phyloP scores from a whole-genome alignment of 2,329 filamentous ascomycete species.

The Aspergillus nomiae region DNA sequence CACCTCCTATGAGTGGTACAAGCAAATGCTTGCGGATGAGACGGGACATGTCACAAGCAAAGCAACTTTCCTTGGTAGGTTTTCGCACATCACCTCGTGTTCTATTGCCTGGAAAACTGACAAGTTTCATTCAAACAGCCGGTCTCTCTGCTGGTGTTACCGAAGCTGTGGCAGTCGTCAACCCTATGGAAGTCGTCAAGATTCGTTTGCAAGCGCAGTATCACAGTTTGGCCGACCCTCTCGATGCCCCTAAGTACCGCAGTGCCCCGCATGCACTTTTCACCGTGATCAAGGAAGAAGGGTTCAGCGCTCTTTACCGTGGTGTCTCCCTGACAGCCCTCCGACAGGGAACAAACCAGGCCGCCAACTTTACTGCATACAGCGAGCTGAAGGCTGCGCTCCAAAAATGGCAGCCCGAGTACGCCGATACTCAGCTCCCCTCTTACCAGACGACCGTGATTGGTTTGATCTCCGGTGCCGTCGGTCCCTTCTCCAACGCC shows the following conservation, averaged over 20 bases:
- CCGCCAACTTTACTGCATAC: constrained; percentile 98
- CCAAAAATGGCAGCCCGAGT: constrained; percentile 71
- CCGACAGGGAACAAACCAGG: constrained; percentile 94
- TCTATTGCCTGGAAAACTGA: constrained; percentile 2
- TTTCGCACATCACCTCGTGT: not conserved
- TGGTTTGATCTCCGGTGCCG: constrained; percentile 86
- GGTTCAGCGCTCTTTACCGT: constrained; percentile 81
- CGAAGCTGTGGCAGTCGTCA: constrained; percentile 94
- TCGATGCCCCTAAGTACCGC: constrained; percentile 95
- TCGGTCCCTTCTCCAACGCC: constrained; percentile 94
- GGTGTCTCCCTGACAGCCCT: constrained; percentile 92
- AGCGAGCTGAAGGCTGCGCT: constrained; percentile 84
- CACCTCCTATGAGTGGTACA: constrained; percentile 95
- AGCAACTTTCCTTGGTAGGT: constrained; percentile 70
- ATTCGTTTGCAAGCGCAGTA: constrained; percentile 97
- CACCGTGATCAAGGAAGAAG: constrained; percentile 91
- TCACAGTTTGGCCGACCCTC: constrained; percentile 95
- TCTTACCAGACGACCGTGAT: constrained; percentile 89
- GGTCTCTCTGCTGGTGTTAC: constrained; percentile 92
- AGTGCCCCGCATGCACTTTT: constrained; percentile 83
- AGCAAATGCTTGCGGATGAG: constrained; percentile 73
- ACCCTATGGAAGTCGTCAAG: constrained; percentile 99
- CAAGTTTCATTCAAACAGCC: constrained; percentile 52
- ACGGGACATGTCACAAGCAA: constrained; percentile 69
- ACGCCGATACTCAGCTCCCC: constrained; percentile 67